A percentile compares a stretch with the other conserved stretches of the same genome.
Conservation (phyloP, 352 stramenopile genomes). For the Globisporangium cystogenes region DNA sequence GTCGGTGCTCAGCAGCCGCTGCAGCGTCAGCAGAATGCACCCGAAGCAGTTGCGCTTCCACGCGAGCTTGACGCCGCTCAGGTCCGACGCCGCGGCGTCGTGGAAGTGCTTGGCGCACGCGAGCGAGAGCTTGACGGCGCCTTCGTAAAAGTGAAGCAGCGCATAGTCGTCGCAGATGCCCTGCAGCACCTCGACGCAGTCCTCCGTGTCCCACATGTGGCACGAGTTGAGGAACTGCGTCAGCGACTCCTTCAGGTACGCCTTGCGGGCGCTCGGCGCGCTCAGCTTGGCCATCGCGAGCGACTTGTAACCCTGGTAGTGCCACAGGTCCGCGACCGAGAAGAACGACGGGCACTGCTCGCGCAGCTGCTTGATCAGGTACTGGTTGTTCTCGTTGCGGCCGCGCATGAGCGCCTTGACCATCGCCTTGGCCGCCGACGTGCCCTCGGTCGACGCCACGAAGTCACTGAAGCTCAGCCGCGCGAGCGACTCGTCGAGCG, state of each 20-base stretch:
- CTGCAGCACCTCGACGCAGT: slow-evolving; percentile 71
- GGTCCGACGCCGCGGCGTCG: slow-evolving; percentile 52
- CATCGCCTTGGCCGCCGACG: slow-evolving; percentile 60
- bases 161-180: slow-evolving; percentile 79
- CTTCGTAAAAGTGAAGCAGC: slow-evolving; percentile 76
- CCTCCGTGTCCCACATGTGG: slow-evolving; percentile 82
- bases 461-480: slow-evolving; percentile 73
- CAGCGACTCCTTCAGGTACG: slow-evolving; percentile 64
- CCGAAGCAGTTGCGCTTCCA: slow-evolving; percentile 78
- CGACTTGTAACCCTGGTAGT: slow-evolving; percentile 84
- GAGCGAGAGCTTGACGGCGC: slow-evolving; percentile 78
- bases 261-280: slow-evolving; percentile 50
- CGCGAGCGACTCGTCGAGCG: slow-evolving; percentile 58
- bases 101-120: slow-evolving; percentile 79
- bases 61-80: slow-evolving; percentile 53
- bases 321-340: slow-evolving; percentile 70
- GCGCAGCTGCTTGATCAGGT: slow-evolving; percentile 76
- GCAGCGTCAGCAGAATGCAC: slow-evolving; percentile 63
- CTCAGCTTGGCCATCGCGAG: slow-evolving; percentile 77
- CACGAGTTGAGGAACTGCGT: slow-evolving; percentile 77
- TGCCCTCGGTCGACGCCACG: slow-evolving; percentile 57
- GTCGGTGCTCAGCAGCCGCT: slow-evolving; percentile 41
- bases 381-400: slow-evolving; percentile 77
- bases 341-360: slow-evolving; percentile 84
- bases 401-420: slow-evolving; percentile 76